Evolutionary conservation across 2,329 filamentous ascomycete species (phyloP), one percentile per base, ranked within the genome.

Genomic region (Pochonia chlamydosporia): DNA sequence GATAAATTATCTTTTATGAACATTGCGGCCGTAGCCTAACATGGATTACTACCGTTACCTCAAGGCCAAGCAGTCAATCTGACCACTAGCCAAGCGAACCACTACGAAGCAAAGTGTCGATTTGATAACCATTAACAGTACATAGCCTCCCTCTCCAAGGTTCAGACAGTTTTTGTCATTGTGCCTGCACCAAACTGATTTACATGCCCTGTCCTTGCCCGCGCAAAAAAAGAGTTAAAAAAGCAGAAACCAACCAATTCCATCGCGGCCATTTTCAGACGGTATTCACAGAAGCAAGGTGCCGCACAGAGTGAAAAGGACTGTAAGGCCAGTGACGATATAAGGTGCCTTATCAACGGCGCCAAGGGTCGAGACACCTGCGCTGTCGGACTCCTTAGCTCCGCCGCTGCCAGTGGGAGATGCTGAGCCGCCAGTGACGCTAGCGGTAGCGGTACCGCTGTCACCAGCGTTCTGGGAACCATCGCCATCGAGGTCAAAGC

Each of bases 391-490:
- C 21, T 56, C 53, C 18, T 48, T 49, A 40, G 43, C 48, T 40
- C 40, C 45, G 10, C 16, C 25, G 24, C 46, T 50, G 20, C 44
- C 51, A n/a, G 59, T 65, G 42, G 58, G 57, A 18, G 59, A 65
- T 35, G 62, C 54, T 42, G 62, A 49, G 23, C 64, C 65, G 30
- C 56, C 52, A 25, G 65, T 66, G 43, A 59, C 60, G 52, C 68
- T 68, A 48, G 65, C 67, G 14, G 73, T 74, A 33, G 74, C 73
- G 16, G 71, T 71, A 39, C 73, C 69, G 46, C 69, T 66, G 57
- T 66, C 70, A 5, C 65, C 68, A 10, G 72, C 69, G 43, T 74
- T 69, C 66, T 81, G 78, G 20, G 78, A 82, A 21, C 78, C 78
- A 18, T 60, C 56, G 5, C 77, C 77, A 3, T 63, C 63, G 14